Percentiles rank a stretch among this genome's conserved stretches.
Evolutionary conservation across 2,329 filamentous ascomycete genomes (phyloP).

Genomic region (Trichoderma atrobrunneum): DNA sequence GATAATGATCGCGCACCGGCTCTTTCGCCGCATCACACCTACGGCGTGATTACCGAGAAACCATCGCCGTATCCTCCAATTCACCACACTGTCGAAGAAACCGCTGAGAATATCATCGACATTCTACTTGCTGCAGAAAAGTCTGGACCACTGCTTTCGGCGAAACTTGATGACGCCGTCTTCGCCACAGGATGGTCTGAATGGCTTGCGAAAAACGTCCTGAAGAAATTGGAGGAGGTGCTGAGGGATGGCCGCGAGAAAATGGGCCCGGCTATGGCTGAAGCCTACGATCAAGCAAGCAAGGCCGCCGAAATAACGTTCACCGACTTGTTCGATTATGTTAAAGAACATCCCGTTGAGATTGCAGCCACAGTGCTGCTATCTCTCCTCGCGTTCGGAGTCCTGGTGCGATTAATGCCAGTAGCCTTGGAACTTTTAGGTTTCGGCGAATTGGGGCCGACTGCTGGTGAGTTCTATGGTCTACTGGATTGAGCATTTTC

Average conservation of each 20-base stretch:
- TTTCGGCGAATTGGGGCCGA: neutral
- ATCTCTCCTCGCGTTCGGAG: neutral
- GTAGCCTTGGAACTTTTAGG: neutral
- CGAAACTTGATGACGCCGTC: neutral
- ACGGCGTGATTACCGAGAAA: neutral
- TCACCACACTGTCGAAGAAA: neutral
- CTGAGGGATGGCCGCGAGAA: neutral
- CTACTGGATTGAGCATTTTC: neutral
- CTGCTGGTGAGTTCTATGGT: neutral
- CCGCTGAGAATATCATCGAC: neutral
- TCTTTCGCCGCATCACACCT: neutral
- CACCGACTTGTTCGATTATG: neutral
- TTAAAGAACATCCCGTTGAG: neutral
- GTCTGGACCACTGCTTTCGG: neutral
- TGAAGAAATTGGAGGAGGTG: constrained; percentile 8
- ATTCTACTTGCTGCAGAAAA: neutral
- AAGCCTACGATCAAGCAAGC: neutral
- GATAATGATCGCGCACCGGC: neutral
- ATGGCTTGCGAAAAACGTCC: constrained; percentile 4
- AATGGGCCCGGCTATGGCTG: constrained; percentile 8
- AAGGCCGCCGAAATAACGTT: neutral
- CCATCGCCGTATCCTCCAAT: neutral
- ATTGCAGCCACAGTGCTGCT: neutral
- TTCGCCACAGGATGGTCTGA: constrained; percentile 1
- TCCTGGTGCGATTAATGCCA: neutral